Evolutionary conservation across 2,329 filamentous ascomycete species (phyloP).

Genomic region (Zalaria obscura): DNA sequence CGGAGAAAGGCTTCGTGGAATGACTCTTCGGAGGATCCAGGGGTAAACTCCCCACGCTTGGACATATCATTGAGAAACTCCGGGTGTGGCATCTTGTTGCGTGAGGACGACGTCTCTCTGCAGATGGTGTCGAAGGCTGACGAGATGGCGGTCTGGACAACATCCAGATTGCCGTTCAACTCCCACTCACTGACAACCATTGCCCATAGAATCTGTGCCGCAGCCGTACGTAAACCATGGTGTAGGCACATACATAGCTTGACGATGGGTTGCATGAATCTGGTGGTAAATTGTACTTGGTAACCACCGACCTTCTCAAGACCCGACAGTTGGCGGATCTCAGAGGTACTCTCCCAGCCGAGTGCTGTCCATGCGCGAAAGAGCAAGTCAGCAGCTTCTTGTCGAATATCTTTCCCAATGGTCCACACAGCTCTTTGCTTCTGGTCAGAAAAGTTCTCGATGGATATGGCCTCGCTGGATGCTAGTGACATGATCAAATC

Average conservation of each 20-base stretch:
- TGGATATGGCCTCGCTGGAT: slow-evolving; percentile 71
- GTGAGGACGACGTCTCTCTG: slow-evolving; percentile 34
- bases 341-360: slow-evolving; percentile 79
- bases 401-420: slow-evolving; percentile 89
- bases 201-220: slow-evolving; percentile 83
- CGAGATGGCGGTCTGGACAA: slow-evolving; percentile 93
- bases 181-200: slow-evolving; percentile 99
- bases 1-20: slow-evolving; percentile 57
- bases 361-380: slow-evolving; percentile 86
- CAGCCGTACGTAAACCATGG: slow-evolving; percentile 75
- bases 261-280: slow-evolving; percentile 79
- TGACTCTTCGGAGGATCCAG: slow-evolving; percentile 53
- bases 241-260: slow-evolving; percentile 92
- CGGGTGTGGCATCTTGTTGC: slow-evolving; percentile 1
- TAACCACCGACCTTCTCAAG: slow-evolving; percentile 83
- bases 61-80: slow-evolving; percentile 70
- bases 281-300: slow-evolving; percentile 94
- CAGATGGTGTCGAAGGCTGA: slow-evolving; percentile 83
- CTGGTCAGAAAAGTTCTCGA: slow-evolving; percentile 95
- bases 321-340: slow-evolving; percentile 66
- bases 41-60: slow-evolving; percentile 57
- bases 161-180: slow-evolving; percentile 76
- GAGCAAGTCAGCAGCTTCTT: slow-evolving; percentile 76
- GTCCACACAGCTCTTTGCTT: slow-evolving; percentile 96
- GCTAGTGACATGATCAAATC: slow-evolving; percentile 78